A percentile compares a stretch with the other conserved stretches of the same genome.
Conservation (phyloP, 805 yeast genomes). For the Scheffersomyces ergatensis region DNA sequence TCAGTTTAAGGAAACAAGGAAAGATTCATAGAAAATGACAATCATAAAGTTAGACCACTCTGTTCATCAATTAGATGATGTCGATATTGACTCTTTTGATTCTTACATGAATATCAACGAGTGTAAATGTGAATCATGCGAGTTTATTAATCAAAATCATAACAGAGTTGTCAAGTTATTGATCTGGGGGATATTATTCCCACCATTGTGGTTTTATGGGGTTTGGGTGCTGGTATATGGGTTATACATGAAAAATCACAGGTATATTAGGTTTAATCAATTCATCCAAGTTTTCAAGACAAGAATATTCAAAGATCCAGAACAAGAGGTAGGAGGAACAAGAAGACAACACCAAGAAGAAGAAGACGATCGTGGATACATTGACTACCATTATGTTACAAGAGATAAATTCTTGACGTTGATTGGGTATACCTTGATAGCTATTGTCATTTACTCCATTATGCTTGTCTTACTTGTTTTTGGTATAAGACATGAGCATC, state of each 20-base stretch:
- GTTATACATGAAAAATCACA: conserved; percentile 2
- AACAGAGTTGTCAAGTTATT: conserved; percentile 5
- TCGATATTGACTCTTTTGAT: background rate
- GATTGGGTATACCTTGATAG: conserved; percentile 8
- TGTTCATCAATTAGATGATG: background rate
- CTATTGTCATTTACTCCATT: conserved; percentile 1
- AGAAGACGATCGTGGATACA: background rate
- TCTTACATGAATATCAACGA: background rate
- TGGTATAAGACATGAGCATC: background rate
- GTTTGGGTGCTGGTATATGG: conserved; percentile 5
- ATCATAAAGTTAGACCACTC: background rate
- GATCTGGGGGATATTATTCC: conserved; percentile 15
- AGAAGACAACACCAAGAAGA: background rate
- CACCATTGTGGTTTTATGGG: conserved; percentile 17
- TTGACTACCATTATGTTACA: conserved; percentile 4
- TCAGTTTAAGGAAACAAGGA: too few relatives aligned
- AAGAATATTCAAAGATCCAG: background rate
- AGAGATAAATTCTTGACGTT: conserved; percentile 4
- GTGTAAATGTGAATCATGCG: conserved; percentile 8
- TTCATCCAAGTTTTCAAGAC: conserved; percentile 6
- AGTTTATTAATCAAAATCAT: background rate
- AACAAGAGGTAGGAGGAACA: background rate
- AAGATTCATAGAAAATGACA: too few relatives aligned
- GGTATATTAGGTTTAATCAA: conserved; percentile 7
- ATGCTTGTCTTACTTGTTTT: background rate